Percentiles rank a stretch among this genome's conserved stretches.
Evolutionary conservation across 805 yeast genomes (phyloP).

Genomic region (Kodamaea lidongshanica): DNA sequence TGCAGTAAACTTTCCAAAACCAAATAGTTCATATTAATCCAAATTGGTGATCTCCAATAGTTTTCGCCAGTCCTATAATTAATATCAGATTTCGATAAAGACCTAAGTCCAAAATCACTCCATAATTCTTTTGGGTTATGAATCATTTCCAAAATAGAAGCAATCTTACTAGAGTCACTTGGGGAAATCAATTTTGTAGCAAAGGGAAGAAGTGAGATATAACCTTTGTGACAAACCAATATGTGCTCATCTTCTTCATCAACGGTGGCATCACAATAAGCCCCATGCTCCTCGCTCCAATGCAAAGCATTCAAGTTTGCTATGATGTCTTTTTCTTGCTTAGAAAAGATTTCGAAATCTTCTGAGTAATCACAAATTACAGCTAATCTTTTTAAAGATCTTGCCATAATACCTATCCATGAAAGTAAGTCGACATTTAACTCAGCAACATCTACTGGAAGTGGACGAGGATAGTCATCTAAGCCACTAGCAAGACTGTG

Average conservation of each 20-base stretch:
- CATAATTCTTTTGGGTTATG: conserved; percentile 70
- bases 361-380: conserved; percentile 49
- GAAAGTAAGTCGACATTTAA: conserved; percentile 82
- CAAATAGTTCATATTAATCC: conserved; percentile 89
- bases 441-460: conserved; percentile 79
- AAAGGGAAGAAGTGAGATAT: conserved; percentile 82
- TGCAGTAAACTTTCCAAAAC: conserved; percentile 61
- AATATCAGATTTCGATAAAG: conserved; percentile 63
- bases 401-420: conserved; percentile 93
- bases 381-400: conserved; percentile 73
- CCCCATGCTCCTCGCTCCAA: conserved; percentile 63
- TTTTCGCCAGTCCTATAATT: conserved; percentile 74
- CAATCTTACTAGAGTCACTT: conserved; percentile 38
- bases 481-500: conserved; percentile 91
- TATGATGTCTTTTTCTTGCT: conserved; percentile 50
- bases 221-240: conserved; percentile 84
- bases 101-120: conserved; percentile 73
- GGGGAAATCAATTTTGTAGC: conserved; percentile 57
- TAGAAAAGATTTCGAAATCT: conserved; percentile 50
- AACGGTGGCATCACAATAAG: conserved; percentile 80
- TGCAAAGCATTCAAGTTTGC: conserved; percentile 66
- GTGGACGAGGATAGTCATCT: conserved; percentile 90
- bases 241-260: conserved; percentile 62
- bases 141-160: conserved; percentile 49
- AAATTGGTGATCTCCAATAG: conserved; percentile 93